Percentiles rank a stretch among this genome's conserved stretches.
Evolutionary conservation across 768 basidiomycete genomes (phyloP).

Genomic region (Termitomyces sp.): DNA sequence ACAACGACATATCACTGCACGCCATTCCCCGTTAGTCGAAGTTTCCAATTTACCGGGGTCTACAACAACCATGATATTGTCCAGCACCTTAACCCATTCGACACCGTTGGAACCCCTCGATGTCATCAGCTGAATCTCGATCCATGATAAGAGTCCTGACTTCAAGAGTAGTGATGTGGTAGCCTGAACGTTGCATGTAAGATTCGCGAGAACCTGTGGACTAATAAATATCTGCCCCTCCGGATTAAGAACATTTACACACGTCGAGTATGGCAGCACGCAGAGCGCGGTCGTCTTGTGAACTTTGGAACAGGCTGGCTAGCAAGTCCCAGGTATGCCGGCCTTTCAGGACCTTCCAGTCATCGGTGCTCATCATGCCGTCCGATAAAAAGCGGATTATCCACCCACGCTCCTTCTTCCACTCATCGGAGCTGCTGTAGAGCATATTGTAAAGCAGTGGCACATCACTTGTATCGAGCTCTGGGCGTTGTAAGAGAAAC

Average conservation of each 20-base stretch:
- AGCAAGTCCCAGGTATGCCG: slow-evolving; percentile 88
- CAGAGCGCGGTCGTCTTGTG: slow-evolving; percentile 44
- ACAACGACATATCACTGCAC: slow-evolving; percentile 48
- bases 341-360: slow-evolving; percentile 78
- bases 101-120: slow-evolving; percentile 35
- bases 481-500: slow-evolving; percentile 87
- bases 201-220: slow-evolving; percentile 63
- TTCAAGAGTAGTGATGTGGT: slow-evolving; percentile 67
- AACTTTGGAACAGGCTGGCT: slow-evolving; percentile 75
- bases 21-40: slow-evolving; percentile 59
- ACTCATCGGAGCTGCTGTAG: slow-evolving; percentile 74
- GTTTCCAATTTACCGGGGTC: slow-evolving; percentile 48
- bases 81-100: slow-evolving; percentile 62
- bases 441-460: slow-evolving; percentile 89
- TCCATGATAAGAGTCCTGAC: slow-evolving; percentile 74
- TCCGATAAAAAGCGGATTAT: slow-evolving; percentile 80
- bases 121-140: slow-evolving; percentile 61
- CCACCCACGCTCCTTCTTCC: slow-evolving; percentile 89
- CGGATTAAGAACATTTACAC: slow-evolving; percentile 13
- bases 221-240: neutral
- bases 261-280: slow-evolving; percentile 67
- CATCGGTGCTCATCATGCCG: slow-evolving; percentile 66
- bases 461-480: slow-evolving; percentile 76
- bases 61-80: slow-evolving; percentile 52
- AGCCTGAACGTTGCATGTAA: slow-evolving; percentile 68